Evolutionary conservation across 148 eudicot genomes (phyloP).

Genomic region (Chenopodium berlandieri): DNA sequence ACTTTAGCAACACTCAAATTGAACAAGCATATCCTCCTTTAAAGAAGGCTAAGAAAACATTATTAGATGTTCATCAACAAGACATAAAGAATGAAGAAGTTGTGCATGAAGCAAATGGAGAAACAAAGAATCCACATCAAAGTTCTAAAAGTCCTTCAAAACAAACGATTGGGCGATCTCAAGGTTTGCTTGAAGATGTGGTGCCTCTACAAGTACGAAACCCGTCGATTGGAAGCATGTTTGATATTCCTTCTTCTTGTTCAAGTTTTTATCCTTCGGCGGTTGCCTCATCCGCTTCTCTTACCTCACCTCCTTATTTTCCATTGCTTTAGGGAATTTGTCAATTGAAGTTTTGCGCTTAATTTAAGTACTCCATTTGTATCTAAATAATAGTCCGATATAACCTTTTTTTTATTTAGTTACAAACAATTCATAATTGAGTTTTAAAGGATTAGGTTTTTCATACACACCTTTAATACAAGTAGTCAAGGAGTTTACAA

Average conservation of each 20-base stretch:
- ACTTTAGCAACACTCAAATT: conserved; percentile 28
- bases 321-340: background rate
- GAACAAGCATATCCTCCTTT: conserved; percentile 27
- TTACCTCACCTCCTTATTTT: background rate
- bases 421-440: too few relatives aligned
- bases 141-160: background rate
- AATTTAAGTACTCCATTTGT: too few relatives aligned
- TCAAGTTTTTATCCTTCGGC: background rate
- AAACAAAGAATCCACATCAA: background rate
- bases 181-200: conserved; percentile 74
- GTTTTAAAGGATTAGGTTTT: too few relatives aligned
- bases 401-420: too few relatives aligned
- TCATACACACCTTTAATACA: too few relatives aligned
- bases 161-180: conserved; percentile 19
- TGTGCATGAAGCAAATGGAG: background rate
- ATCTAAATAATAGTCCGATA: too few relatives aligned
- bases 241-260: background rate
- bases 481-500: too few relatives aligned
- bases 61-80: conserved; percentile 16
- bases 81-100: background rate
- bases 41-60: conserved; percentile 41
- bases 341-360: too few relatives aligned
- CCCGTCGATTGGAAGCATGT: conserved; percentile 28
- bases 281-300: background rate
- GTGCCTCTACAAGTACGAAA: conserved; percentile 56